phyloP scores from a whole-genome alignment of 1,284 basidiomycete species.

The Ganoderma multipileum region DNA sequence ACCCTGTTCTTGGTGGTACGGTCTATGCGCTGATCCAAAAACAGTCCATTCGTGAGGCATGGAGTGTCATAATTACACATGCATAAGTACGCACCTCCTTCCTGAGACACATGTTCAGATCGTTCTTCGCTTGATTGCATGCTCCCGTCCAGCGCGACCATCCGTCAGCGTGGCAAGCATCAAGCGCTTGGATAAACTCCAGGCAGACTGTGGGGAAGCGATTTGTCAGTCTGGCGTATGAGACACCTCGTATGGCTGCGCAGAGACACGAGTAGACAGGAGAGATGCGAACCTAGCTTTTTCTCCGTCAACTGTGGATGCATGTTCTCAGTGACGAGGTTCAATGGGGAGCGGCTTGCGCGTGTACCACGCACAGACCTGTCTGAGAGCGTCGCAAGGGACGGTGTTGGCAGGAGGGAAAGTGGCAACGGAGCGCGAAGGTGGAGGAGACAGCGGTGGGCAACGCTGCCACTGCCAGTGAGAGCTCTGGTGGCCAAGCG shows the following conservation, averaged over 20 bases:
- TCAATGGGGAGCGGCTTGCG: background rate
- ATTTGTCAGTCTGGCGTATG: conserved; percentile 24
- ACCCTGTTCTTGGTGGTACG: conserved; percentile 77
- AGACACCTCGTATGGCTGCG: conserved; percentile 26
- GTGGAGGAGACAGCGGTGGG: background rate
- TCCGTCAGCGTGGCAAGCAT: conserved; percentile 65
- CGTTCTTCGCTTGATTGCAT: conserved; percentile 77
- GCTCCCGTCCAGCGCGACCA: conserved; percentile 72
- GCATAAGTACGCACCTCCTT: conserved; percentile 64
- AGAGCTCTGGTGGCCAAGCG: background rate
- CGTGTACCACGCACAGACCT: conserved; percentile 14
- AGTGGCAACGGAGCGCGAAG: background rate
- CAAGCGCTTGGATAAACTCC: conserved; percentile 77
- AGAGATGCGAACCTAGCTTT: conserved; percentile 53
- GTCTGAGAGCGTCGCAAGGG: conserved; percentile 13
- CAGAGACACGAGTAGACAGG: conserved; percentile 22
- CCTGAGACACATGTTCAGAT: conserved; percentile 77
- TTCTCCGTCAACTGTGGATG: conserved; percentile 80
- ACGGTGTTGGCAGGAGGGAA: conserved; percentile 4
- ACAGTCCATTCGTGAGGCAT: conserved; percentile 2
- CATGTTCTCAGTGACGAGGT: conserved; percentile 50
- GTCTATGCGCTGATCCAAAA: conserved; percentile 55
- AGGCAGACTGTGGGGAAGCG: conserved; percentile 58
- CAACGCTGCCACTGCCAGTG: no score
- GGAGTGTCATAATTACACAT: conserved; percentile 7